These are phyloP conservation scores for Myriosclerotinia curreyana DNA, from an alignment of 2,329 filamentous ascomycete genomes.

Conservation along the genomic window DNA sequence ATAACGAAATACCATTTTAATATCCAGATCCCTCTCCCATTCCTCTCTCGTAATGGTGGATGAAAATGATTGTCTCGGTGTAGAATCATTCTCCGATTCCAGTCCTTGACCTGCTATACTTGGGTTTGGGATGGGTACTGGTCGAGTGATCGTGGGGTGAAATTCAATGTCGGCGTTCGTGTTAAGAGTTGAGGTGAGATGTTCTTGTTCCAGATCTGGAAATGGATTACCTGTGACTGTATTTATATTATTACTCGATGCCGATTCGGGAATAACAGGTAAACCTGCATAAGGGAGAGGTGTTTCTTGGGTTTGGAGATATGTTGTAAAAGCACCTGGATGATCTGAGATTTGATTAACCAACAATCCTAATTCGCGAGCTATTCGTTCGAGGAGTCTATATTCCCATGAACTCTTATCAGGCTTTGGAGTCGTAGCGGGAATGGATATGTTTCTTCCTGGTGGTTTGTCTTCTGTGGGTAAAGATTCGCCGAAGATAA, in stretches of 20 bases:
- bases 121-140: constrained; percentile 30
- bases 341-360: constrained; percentile 82
- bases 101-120: constrained; percentile 1
- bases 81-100: constrained; percentile 28
- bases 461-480: constrained; percentile 46
- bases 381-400: constrained; percentile 76
- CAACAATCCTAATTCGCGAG: constrained; percentile 79
- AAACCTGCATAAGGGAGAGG: constrained; percentile 76
- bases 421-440: constrained; percentile 22
- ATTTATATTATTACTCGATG: constrained; percentile 1
- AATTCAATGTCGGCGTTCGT: constrained; percentile 26
- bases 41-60: constrained; percentile 42
- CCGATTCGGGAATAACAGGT: constrained; percentile 57
- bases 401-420: constrained; percentile 64
- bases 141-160: constrained; percentile 28
- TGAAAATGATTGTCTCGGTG: constrained; percentile 27
- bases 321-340: constrained; percentile 84
- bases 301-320: constrained; percentile 61
- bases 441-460: constrained; percentile 21
- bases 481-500: constrained; percentile 81
- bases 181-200: constrained; percentile 21
- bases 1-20: constrained; percentile 89
- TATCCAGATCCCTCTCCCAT: constrained; percentile 90
- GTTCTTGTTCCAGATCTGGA: constrained; percentile 9
- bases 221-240: background rate